Percentiles rank a stretch among this genome's conserved stretches.
These are phyloP conservation scores for Lantana camara DNA, from an alignment of 257 asterid species.

Conservation along the genomic window DNA sequence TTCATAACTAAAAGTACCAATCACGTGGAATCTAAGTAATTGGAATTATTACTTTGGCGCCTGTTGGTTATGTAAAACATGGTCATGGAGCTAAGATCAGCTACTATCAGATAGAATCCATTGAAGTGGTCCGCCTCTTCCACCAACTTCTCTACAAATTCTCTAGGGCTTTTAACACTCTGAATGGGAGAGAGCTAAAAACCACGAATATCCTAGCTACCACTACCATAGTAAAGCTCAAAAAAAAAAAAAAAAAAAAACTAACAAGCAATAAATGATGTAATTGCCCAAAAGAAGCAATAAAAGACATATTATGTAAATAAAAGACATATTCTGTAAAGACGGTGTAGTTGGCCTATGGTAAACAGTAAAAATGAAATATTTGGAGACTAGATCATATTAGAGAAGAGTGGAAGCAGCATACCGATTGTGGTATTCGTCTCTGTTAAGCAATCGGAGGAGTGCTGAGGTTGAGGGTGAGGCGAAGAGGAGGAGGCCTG, in stretches of 20 bases:
- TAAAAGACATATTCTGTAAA: too few relatives aligned
- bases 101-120: conserved; percentile 78
- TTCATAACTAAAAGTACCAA: background rate
- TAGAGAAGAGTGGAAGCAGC: background rate
- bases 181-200: too few relatives aligned
- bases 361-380: background rate
- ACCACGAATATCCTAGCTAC: too few relatives aligned
- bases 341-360: conserved; percentile 61
- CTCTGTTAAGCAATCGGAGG: conserved; percentile 74
- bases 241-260: too few relatives aligned
- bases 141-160: conserved; percentile 58
- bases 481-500: too few relatives aligned
- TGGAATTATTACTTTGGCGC: conserved; percentile 33
- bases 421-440: conserved; percentile 65
- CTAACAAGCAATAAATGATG: too few relatives aligned
- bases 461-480: too few relatives aligned
- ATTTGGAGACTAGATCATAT: too few relatives aligned
- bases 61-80: conserved; percentile 87
- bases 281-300: too few relatives aligned
- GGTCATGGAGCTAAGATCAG: conserved; percentile 65
- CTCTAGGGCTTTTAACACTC: conserved; percentile 63
- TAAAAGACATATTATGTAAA: too few relatives aligned
- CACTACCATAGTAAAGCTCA: too few relatives aligned
- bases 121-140: conserved; percentile 51
- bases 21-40: conserved; percentile 13